Conservation (phyloP, 345 rosid species). For the Euphorbia tirucalli region DNA sequence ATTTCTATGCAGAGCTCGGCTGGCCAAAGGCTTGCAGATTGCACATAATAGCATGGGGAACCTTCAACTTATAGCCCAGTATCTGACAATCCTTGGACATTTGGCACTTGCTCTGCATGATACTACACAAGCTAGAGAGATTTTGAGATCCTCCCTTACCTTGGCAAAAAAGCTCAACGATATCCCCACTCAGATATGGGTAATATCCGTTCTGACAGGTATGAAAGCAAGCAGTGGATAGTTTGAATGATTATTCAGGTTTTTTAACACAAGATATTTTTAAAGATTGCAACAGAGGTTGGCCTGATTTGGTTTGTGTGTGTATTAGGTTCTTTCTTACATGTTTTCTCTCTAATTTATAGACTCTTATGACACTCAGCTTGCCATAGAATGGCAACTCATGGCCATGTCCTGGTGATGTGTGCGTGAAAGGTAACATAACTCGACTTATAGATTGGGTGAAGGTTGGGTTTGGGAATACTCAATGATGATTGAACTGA, state of each 20-base stretch:
- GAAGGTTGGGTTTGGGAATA: not conserved
- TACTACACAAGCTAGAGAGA: slow-evolving; percentile 89
- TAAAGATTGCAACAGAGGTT: not conserved
- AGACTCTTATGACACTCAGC: not conserved
- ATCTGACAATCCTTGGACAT: slow-evolving; percentile 83
- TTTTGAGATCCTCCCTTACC: slow-evolving; percentile 85
- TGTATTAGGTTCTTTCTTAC: not conserved
- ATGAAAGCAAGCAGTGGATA: slow-evolving; percentile 4
- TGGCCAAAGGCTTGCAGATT: slow-evolving; percentile 94
- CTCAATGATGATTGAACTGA: not conserved
- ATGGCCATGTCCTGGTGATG: not conserved
- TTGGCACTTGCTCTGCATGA: slow-evolving; percentile 93
- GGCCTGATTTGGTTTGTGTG: not conserved
- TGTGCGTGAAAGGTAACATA: not conserved
- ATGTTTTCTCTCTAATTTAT: not conserved
- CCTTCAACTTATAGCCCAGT: slow-evolving; percentile 95
- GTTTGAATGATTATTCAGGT: not conserved
- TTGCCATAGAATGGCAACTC: not conserved
- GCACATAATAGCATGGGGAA: slow-evolving; percentile 88
- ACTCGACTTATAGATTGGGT: not conserved
- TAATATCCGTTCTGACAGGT: slow-evolving; percentile 87
- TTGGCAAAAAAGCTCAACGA: slow-evolving; percentile 85
- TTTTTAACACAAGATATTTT: not conserved
- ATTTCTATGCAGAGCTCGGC: slow-evolving; percentile 60
- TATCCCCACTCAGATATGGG: slow-evolving; percentile 96